Evolutionary conservation across 495 filamentous ascomycete genomes (phyloP), one percentile per base, ranked within the genome.

Genomic region (Aspergillus carlsbadensis): DNA sequence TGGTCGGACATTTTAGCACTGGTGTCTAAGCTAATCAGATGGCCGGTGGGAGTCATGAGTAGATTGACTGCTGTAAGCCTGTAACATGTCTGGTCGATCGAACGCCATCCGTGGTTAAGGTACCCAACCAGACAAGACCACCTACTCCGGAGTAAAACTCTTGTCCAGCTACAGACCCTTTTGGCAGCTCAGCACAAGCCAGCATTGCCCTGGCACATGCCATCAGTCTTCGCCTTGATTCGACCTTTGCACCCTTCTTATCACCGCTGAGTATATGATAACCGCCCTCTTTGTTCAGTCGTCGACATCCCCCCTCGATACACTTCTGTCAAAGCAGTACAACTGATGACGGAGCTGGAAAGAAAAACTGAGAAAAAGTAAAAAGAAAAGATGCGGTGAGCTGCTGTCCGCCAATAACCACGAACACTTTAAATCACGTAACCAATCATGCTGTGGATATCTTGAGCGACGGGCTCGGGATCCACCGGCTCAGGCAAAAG

Each of bases 341-440:
- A 45, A 24, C 8, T 40, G 36, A 52, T 52, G 41, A 50, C 37
- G 22, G 36, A 21, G 15, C 26, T 52, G 11, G 14, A 22, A 40
- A 29, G 15, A 29, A 52, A 21, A 10, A 21, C n/a, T 42, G 22
- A 34, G 6, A 24, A 40, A 41, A 51, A 43, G 35, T 42, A 56
- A 56, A 51, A 56, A 52, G 33, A 52, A 66, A 74, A 73, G 61
- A 73, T 69, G 71, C 71, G 73, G 73, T 74, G 70, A 74, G 66
- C 61, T 54, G 46, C 37, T 44, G 48, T 58, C 61, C 60, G 52
- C 71, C 60, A 74, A 76, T 74, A 56, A 60, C 15, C 51, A 48
- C 43, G 39, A n/a, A 49, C 36, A 26, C 50, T 60, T 61, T 57
- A 47, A 56, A 50, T 48, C 50, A 40, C 22, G 14, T 40, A 45